Percentiles rank a stretch among this genome's conserved stretches.
phyloP scores from a whole-genome alignment of 192 early-diverging fungal genomes.

The Coemansia sp. region DNA sequence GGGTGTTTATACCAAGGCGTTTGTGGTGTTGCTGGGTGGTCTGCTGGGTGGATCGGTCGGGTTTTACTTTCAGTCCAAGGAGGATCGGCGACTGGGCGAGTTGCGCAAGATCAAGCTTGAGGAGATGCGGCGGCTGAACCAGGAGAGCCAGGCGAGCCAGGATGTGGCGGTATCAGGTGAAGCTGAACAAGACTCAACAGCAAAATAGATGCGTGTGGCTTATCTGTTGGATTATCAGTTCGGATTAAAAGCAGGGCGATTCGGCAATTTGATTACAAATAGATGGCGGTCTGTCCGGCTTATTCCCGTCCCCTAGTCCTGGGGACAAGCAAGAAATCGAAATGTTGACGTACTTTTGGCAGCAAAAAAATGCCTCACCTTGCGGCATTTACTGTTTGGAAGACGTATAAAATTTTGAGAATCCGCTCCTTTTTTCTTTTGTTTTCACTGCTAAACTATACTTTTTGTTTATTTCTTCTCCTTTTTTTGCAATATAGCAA shows the following conservation, averaged over 20 bases:
- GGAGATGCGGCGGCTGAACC: conserved; percentile 36
- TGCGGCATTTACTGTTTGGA: background rate
- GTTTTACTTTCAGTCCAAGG: conserved; percentile 40
- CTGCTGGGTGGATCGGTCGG: conserved; percentile 42
- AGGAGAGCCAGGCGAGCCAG: background rate
- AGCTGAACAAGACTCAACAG: too few relatives aligned
- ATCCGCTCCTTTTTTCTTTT: conserved; percentile 6
- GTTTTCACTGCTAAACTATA: background rate
- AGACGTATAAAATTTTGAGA: background rate
- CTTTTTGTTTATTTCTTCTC: background rate
- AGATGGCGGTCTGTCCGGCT: too few relatives aligned
- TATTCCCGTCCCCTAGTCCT: background rate
- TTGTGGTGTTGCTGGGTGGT: conserved; percentile 38
- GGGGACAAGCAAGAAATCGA: background rate
- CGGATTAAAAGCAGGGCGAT: too few relatives aligned
- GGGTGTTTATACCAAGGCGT: conserved; percentile 39
- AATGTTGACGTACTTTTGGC: background rate
- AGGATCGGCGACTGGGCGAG: conserved; percentile 28
- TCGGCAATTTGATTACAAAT: too few relatives aligned
- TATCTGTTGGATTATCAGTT: too few relatives aligned
- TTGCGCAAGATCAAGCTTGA: conserved; percentile 37
- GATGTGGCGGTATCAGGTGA: too few relatives aligned
- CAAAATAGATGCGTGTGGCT: too few relatives aligned
- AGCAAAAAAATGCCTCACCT: background rate
- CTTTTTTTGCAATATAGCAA: background rate